Base-by-base conservation (phyloP, 352 stramenopile species). In the Phytopythium litorale region DNA sequence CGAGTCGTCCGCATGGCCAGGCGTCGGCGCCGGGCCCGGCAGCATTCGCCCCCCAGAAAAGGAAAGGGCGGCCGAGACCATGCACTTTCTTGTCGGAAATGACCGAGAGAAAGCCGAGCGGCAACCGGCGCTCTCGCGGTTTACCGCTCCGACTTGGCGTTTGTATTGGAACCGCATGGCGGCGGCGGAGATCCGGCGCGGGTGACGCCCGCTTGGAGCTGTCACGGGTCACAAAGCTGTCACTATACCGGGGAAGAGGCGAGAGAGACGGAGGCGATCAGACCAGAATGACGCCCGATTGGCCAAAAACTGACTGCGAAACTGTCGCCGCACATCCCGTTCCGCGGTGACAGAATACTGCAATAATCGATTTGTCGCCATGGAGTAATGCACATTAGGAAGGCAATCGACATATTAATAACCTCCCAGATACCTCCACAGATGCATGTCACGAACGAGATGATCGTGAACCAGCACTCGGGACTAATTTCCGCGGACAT, bases 231-330 rank as follows among this genome's bases (percentile, higher is more conserved):
- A 3, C 4, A n/a, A 2, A 28, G 9, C n/a, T 3, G 45, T 51
- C 45, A 51, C 45, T 28, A 4, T 32, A 12, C 0, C 8, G 45
- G 12, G 46, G 46, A 12, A 35, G 46, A 53, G 46, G 23, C 21
- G 12, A 54, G 28, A 57, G 51, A 57, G 51, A 57, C 51, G 51
- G 51, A 57, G 51, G 51, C n/a, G 51, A 57, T 28, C 51, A 57
- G 32, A 40, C 51, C 18, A 6, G 4, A 15, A 12, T 32, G 32
- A 4, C 11, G 6, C 4, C 6, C 8, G 19, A 45, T 45, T 57
- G 51, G 51, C 1, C 8, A 57, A 57, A 57, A 57, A 0, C 25
- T 28, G 49, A 28, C n/a, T 0, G 8, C n/a, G 45, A 54, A 37
- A 37, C 46, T 7, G 42, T n/a, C 8, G 15, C 38, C 16, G 42